Evolutionary conservation across 179 eudicot species (phyloP).

Genomic region (Kewa caespitosa): DNA sequence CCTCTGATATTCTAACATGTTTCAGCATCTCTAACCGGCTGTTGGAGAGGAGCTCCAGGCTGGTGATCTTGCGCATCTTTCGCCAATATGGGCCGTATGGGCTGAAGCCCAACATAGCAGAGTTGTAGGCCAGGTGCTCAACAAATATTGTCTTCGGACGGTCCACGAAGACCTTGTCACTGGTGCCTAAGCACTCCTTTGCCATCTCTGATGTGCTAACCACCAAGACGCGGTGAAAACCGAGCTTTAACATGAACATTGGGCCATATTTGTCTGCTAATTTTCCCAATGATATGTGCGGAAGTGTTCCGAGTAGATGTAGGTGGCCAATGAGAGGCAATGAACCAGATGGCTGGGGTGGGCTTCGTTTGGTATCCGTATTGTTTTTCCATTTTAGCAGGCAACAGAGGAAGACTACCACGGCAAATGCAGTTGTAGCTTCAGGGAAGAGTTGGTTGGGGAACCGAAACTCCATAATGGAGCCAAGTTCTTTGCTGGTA

Average conservation of each 20-base stretch:
- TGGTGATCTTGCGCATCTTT: conserved; percentile 14
- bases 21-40: neutral
- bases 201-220: conserved; percentile 17
- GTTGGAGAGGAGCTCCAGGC: conserved; percentile 13
- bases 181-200: conserved; percentile 19
- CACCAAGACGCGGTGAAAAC: conserved; percentile 14
- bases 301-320: conserved; percentile 1
- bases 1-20: conserved; percentile 24
- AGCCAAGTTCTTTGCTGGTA: neutral
- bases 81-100: conserved; percentile 24
- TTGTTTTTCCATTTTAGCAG: neutral
- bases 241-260: conserved; percentile 20
- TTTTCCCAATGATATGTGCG: conserved; percentile 18
- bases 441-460: neutral
- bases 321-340: conserved; percentile 27
- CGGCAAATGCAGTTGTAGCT: neutral
- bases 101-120: conserved; percentile 21
- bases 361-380: neutral
- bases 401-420: neutral
- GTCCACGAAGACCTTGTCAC: conserved; percentile 16
- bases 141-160: conserved; percentile 13
- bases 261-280: conserved; percentile 21
- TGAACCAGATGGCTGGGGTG: conserved; percentile 24
- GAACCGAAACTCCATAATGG: neutral
- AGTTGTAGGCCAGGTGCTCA: conserved; percentile 6